Percentiles rank a stretch among this genome's conserved stretches.
phyloP scores from a whole-genome alignment of 2,329 filamentous ascomycete genomes.

The Talaromyces sp. region DNA sequence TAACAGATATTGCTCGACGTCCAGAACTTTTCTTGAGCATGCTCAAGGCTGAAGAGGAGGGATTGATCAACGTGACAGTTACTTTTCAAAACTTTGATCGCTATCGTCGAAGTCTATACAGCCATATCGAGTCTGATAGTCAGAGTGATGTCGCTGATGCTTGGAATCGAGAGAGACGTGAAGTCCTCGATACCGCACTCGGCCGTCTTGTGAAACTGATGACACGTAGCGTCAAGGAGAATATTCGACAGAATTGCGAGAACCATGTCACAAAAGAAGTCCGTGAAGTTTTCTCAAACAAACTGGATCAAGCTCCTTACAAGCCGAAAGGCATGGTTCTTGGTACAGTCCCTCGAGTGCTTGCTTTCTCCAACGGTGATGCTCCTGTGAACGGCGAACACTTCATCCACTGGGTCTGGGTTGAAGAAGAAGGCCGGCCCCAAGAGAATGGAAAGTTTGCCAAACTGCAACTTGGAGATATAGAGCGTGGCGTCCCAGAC shows the following conservation, averaged over 20 bases:
- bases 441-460: slow-evolving; percentile 83
- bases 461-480: slow-evolving; percentile 66
- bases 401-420: slow-evolving; percentile 83
- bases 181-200: slow-evolving; percentile 78
- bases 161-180: slow-evolving; percentile 85
- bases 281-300: slow-evolving; percentile 81
- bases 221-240: slow-evolving; percentile 89
- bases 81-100: slow-evolving; percentile 71
- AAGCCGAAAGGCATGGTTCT: slow-evolving; percentile 90
- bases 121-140: slow-evolving; percentile 89
- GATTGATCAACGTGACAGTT: slow-evolving; percentile 80
- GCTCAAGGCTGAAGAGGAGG: slow-evolving; percentile 94
- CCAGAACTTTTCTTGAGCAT: slow-evolving; percentile 94
- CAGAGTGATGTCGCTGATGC: slow-evolving; percentile 91
- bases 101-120: slow-evolving; percentile 73
- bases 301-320: slow-evolving; percentile 92
- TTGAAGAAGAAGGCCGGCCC: slow-evolving; percentile 87
- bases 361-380: slow-evolving; percentile 82
- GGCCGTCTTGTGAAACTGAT: slow-evolving; percentile 79
- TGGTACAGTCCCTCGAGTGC: slow-evolving; percentile 80
- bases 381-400: slow-evolving; percentile 67
- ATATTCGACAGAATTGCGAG: slow-evolving; percentile 88
- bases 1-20: slow-evolving; percentile 72
- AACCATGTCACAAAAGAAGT: slow-evolving; percentile 85
- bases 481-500: slow-evolving; percentile 65